Base-by-base conservation (phyloP, 805 yeast genomes). In the Saturnispora gosingensis region DNA sequence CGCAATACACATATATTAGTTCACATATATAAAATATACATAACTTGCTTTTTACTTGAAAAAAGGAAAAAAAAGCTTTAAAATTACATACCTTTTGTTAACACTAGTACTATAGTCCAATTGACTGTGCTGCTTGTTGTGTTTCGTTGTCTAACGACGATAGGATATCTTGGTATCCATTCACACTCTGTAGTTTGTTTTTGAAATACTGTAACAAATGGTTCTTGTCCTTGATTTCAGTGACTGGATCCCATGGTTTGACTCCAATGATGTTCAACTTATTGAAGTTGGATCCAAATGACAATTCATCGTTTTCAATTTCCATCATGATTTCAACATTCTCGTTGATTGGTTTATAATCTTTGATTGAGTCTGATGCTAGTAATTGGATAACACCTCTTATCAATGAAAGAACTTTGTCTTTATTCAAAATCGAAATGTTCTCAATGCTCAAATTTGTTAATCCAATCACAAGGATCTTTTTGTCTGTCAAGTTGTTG, bases 251-350 rank as follows among this genome's bases (percentile, higher is more conserved):
- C 57, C 78, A 73, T 3, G 83, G 75, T 56, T 74, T 79, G 15
- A 68, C 67, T 34, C 78, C 73, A 46, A 89, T 81, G 2, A 85
- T 77, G 1, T 77, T 80, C 53, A 93, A 72, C 61, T 78, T 82
- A 49, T 95, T 86, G 67, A 80, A 93, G 49, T 83, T 80, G 0
- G 97, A 83, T 2, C 98, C 98, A 67, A 90, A 93, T 2, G 93
- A 73, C 2, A 74, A 64, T 47, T 83, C 76, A 43, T 66, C 70
- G 47, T 62, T 65, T 55, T 89, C 96, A 25, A 76, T 61, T 49
- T 85, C 89, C 30, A 77, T 59, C 57, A 83, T 84, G 20, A 76
- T 60, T 46, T 77, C 82, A 39, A 66, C 66, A 35, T 72, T 67
- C 28, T 72, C 73, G 40, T 70, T 66, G 3, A 66, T 54, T 6